These are phyloP conservation scores for Ramaria sp. DNA, from an alignment of 768 basidiomycete species.

Conservation along the genomic window DNA sequence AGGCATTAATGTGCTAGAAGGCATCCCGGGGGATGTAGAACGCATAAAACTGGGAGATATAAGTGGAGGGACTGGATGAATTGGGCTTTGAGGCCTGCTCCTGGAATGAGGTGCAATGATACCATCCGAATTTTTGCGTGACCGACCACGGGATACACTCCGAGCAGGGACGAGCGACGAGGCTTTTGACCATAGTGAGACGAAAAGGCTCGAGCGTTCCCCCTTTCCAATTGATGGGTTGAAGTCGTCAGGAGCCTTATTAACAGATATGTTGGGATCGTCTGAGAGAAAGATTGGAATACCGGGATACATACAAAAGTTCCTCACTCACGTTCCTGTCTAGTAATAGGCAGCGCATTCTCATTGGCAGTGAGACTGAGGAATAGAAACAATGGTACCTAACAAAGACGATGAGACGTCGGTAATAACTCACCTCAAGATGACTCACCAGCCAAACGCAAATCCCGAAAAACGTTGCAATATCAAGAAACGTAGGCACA, in stretches of 20 bases:
- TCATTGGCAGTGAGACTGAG: slow-evolving; percentile 94
- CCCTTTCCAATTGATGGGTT: background rate
- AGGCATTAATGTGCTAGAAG: background rate
- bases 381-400: slow-evolving; percentile 83
- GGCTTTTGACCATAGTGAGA: background rate
- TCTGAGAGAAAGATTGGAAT: background rate
- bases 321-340: slow-evolving; percentile 24
- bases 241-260: background rate
- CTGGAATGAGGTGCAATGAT: slow-evolving; percentile 49
- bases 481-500: slow-evolving; percentile 46
- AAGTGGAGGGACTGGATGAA: background rate
- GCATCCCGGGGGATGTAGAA: background rate
- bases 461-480: slow-evolving; percentile 73
- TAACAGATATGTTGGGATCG: background rate
- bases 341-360: slow-evolving; percentile 77
- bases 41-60: background rate
- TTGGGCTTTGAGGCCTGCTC: background rate
- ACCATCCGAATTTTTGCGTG: slow-evolving; percentile 45
- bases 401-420: slow-evolving; percentile 26
- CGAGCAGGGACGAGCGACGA: background rate
- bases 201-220: slow-evolving; percentile 15
- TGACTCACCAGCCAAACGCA: slow-evolving; percentile 64
- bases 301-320: slow-evolving; percentile 10
- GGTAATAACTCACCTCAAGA: background rate
- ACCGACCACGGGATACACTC: background rate